Conservation (phyloP, 2,329 filamentous ascomycete genomes). For the Aspergillus melleus region DNA sequence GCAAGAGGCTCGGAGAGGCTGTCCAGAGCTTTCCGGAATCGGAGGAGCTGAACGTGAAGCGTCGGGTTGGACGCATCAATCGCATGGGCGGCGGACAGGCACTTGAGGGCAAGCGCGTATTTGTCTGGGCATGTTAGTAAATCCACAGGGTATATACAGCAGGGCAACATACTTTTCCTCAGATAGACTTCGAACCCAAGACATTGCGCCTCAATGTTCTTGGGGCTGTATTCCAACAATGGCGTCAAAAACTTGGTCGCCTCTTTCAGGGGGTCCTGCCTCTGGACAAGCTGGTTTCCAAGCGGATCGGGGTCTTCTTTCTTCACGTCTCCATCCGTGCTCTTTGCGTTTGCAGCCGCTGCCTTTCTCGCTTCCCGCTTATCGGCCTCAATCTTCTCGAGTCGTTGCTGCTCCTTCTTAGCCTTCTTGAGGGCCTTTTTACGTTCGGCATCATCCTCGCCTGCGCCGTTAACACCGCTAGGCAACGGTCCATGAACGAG, state of each 20-base stretch:
- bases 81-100: conserved; percentile 70
- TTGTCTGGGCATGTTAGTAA: conserved; percentile 60
- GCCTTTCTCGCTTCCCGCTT: conserved; percentile 84
- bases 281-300: conserved; percentile 76
- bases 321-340: conserved; percentile 60
- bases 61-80: conserved; percentile 69
- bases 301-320: conserved; percentile 90
- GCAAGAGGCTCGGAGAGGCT: conserved; percentile 60
- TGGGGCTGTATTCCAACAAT: conserved; percentile 77
- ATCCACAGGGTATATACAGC: neutral
- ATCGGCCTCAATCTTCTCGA: conserved; percentile 77
- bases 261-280: conserved; percentile 78
- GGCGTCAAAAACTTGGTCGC: conserved; percentile 83
- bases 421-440: conserved; percentile 92
- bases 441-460: conserved; percentile 62
- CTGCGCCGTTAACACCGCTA: conserved; percentile 47
- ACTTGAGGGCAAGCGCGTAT: conserved; percentile 82
- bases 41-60: conserved; percentile 72
- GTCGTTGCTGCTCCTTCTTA: conserved; percentile 72
- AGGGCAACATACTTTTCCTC: conserved; percentile 66
- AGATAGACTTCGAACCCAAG: conserved; percentile 89
- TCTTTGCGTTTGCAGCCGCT: conserved; percentile 61
- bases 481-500: conserved; percentile 60
- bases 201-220: conserved; percentile 77
- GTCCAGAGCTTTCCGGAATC: conserved; percentile 65